These are phyloP conservation scores for Poa annua DNA, from an alignment of 176 grass and related monocot genomes.

Conservation along the genomic window DNA sequence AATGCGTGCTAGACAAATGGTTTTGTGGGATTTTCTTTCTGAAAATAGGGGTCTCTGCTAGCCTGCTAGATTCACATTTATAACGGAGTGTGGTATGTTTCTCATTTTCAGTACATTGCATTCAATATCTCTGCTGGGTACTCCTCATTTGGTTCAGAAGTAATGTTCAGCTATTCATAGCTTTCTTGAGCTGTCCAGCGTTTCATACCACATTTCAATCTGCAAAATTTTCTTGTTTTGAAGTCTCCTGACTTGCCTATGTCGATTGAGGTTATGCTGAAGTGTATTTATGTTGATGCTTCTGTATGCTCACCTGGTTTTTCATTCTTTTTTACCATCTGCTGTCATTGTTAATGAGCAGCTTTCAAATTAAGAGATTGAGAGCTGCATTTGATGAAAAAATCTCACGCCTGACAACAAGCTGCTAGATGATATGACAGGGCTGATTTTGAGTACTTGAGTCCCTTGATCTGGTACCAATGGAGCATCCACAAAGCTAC, in stretches of 20 bases:
- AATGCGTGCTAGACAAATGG: conserved; percentile 46
- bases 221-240: conserved; percentile 3
- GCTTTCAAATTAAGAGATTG: conserved; percentile 15
- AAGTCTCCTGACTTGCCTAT: conserved; percentile 20
- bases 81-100: conserved; percentile 49
- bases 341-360: conserved; percentile 1
- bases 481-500: not conserved
- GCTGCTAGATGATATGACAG: not conserved
- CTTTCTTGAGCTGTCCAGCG: not conserved
- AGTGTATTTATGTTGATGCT: conserved; percentile 5
- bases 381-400: conserved; percentile 21
- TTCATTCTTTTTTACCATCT: conserved; percentile 27
- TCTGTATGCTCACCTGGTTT: conserved; percentile 1
- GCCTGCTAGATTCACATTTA: conserved; percentile 49
- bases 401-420: not conserved
- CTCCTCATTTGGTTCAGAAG: conserved; percentile 22
- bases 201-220: not conserved
- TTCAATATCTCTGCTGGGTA: conserved; percentile 46
- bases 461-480: not conserved
- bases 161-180: conserved; percentile 2
- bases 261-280: conserved; percentile 25
- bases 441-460: conserved; percentile 4
- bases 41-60: conserved; percentile 17
- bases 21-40: conserved; percentile 29
- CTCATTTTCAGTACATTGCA: conserved; percentile 38